Percentiles rank a stretch among this genome's conserved stretches.
Conservation (phyloP, 1,284 basidiomycete genomes). For the Athelia psychrophila region DNA sequence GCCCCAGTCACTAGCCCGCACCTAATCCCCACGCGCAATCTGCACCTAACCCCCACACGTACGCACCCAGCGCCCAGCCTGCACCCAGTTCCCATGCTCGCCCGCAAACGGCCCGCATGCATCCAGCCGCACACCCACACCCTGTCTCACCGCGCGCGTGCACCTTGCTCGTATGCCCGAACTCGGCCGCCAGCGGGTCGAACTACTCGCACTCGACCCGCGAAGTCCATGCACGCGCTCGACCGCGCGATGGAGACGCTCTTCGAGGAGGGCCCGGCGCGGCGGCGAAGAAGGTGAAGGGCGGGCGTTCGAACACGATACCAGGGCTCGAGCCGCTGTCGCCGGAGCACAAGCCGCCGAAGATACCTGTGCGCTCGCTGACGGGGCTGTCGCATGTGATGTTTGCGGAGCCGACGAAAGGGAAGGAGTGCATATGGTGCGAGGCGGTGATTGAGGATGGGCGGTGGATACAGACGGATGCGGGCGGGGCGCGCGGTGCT, state of each 20-base stretch:
- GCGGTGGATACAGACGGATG: slow-evolving; percentile 77
- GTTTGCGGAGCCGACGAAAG: slow-evolving; percentile 21
- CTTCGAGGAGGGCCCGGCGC: too few species aligned
- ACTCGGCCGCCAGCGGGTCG: too few species aligned
- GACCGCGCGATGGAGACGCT: slow-evolving; percentile 50
- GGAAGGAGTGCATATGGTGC: slow-evolving; percentile 61
- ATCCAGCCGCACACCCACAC: too few species aligned
- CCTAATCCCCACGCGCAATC: too few species aligned
- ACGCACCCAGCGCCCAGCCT: too few species aligned
- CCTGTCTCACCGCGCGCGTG: too few species aligned
- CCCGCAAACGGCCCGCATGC: too few species aligned
- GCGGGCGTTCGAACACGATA: slow-evolving; percentile 10
- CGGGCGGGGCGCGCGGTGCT: slow-evolving; percentile 69
- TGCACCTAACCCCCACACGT: too few species aligned
- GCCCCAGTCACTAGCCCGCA: too few species aligned
- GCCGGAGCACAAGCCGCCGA: slow-evolving; percentile 42
- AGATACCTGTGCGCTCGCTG: slow-evolving; percentile 52
- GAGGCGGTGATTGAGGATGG: slow-evolving; percentile 69
- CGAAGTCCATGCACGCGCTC: slow-evolving; percentile 28
- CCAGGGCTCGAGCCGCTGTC: slow-evolving; percentile 29
- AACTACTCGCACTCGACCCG: slow-evolving; percentile 18
- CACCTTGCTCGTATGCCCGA: too few species aligned
- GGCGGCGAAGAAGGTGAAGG: slow-evolving; percentile 13
- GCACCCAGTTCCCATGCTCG: too few species aligned
- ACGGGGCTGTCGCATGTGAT: slow-evolving; percentile 44